Base-by-base conservation (phyloP, 192 early-diverging fungal species). In the Chytriomyces sp. region DNA sequence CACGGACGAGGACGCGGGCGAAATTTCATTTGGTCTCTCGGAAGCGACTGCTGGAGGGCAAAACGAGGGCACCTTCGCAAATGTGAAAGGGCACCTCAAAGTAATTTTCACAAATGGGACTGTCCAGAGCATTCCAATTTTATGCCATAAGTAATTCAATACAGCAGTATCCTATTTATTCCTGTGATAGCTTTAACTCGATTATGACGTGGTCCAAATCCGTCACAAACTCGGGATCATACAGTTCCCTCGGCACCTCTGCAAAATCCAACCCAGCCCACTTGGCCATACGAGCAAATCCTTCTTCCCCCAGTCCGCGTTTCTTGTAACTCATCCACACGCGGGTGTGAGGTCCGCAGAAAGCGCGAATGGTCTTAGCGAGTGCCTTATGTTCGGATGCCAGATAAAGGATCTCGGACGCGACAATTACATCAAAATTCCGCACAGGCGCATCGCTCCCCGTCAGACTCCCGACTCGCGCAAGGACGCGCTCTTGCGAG, bases 91-190 rank as follows among this genome's bases (percentile, higher is more conserved):
- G 6, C 44, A 69, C 39, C 61, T 84, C 7, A 52, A 55, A 6
- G 60, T 84, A 4, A n/a, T 53, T 28, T 84, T 77, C 59, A 37
- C 77, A 8, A 84, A 84, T 55, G 82, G 82, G 26, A 72, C 76
- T 34, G 52, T 39, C 0, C 82, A 84, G 54, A 26, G n/a, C 3
- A 77, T 84, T 39, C 82, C 79, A 26, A 77, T 84, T 2, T 34
- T 79, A 17, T 74, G 80, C 14, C 70, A 80, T 38, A 61, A 76
- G 5, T 39, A 56, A 68, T 6, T 25, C 55, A 22, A 39, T 4
- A 33, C 54, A 41, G 25, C 28, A 34, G 14, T 28, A 19, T 67
- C 25, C 17, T 49, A 12, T 17, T 14, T 19, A 33, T 19, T 59
- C 10, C 6, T 30, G 10, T 62, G 22, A 28, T 19, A 22, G 32